Conservation (phyloP, 1,284 basidiomycete species). For the Rhodotorula sp. region DNA sequence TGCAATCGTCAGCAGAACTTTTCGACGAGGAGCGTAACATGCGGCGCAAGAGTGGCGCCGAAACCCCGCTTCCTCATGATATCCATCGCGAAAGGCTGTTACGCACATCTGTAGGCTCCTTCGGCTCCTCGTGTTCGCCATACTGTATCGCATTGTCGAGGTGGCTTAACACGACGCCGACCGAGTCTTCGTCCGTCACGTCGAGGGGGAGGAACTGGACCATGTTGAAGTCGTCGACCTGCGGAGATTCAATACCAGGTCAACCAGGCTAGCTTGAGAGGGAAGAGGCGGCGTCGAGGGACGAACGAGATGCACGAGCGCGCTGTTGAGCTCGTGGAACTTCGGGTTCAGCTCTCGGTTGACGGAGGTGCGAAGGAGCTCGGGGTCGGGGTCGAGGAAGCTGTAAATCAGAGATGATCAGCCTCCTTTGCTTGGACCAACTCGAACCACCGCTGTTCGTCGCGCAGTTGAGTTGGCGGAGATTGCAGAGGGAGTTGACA, state of each 20-base stretch:
- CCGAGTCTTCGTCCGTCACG: constrained; percentile 81
- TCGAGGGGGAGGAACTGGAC: constrained; percentile 96
- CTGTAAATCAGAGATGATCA: constrained; percentile 51
- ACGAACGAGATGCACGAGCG: constrained; percentile 86
- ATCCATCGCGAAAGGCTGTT: not conserved
- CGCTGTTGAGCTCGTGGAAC: constrained; percentile 90
- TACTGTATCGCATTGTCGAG: constrained; percentile 69
- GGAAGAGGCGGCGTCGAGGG: constrained; percentile 6
- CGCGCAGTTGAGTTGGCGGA: not conserved
- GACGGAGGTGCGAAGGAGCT: constrained; percentile 70
- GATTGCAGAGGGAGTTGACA: constrained; percentile 1
- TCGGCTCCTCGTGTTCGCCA: constrained; percentile 45
- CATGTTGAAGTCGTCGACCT: constrained; percentile 98
- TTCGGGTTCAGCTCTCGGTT: constrained; percentile 71
- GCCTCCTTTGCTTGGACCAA: not conserved
- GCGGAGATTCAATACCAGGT: constrained; percentile 10
- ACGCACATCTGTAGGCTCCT: constrained; percentile 45
- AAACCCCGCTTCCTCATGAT: not conserved
- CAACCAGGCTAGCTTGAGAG: constrained; percentile 8
- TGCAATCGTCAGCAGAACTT: not conserved
- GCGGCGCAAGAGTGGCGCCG: too few species aligned
- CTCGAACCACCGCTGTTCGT: not conserved
- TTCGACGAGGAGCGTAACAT: too few species aligned
- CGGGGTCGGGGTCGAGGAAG: constrained; percentile 96
- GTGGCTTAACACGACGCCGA: constrained; percentile 87